phyloP scores from a whole-genome alignment of 257 asterid genomes.

The Solanum sitiens region DNA sequence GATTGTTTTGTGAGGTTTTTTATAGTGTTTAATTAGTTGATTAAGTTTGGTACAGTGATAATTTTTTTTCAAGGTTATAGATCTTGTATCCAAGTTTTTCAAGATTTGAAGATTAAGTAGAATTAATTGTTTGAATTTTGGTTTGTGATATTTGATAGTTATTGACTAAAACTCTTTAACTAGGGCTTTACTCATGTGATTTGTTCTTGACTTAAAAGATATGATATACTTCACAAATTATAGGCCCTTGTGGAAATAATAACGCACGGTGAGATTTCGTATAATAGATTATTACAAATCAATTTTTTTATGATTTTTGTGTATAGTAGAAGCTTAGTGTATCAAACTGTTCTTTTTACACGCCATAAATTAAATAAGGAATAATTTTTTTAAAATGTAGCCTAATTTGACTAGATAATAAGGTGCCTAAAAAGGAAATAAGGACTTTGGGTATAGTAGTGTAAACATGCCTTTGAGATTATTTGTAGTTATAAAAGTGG shows the following conservation, averaged over 20 bases:
- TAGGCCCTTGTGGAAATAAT: too few species aligned
- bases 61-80: neutral
- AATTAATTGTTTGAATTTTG: neutral
- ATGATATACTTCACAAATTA: neutral
- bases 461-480: neutral
- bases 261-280: neutral
- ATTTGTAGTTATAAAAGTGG: neutral
- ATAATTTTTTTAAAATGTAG: too few species aligned
- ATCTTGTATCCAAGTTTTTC: neutral
- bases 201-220: neutral
- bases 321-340: neutral
- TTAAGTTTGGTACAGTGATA: neutral
- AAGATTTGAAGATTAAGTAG: neutral
- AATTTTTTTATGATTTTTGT: neutral
- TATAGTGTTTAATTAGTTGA: neutral
- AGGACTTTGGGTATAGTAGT: neutral
- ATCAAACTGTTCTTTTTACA: neutral
- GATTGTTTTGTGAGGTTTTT: neutral
- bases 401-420: neutral
- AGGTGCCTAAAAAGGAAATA: neutral
- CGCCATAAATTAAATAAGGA: neutral
- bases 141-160: neutral
- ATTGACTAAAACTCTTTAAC: neutral
- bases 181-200: neutral
- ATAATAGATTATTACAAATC: neutral